phyloP scores from a whole-genome alignment of 306 rosid species.

The Quercus agrifolia region DNA sequence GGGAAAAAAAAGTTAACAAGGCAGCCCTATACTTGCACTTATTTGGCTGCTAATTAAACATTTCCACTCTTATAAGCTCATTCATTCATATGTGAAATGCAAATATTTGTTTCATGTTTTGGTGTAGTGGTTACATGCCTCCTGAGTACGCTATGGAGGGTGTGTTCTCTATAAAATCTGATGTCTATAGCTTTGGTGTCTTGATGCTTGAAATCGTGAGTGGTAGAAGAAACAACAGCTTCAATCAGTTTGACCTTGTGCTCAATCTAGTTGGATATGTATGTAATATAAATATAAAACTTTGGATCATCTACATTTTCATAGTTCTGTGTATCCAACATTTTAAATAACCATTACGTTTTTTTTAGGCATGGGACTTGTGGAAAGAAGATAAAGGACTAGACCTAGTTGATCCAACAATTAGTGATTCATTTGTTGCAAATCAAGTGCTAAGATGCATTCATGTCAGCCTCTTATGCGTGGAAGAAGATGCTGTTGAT shows the following conservation, averaged over 20 bases:
- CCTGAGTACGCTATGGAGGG: slow-evolving; percentile 29
- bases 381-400: neutral
- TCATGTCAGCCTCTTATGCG: no score
- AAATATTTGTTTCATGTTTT: neutral
- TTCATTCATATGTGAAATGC: no score
- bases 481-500: neutral
- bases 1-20: no score
- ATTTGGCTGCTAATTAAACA: no score
- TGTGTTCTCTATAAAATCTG: slow-evolving; percentile 27
- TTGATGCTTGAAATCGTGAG: slow-evolving; percentile 32
- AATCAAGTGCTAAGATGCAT: no score
- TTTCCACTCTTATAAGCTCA: no score
- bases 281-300: neutral
- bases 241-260: neutral
- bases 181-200: slow-evolving; percentile 28
- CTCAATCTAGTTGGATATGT: slow-evolving; percentile 32
- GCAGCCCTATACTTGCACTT: no score
- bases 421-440: neutral
- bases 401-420: slow-evolving; percentile 11
- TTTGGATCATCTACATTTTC: no score
- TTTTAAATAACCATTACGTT: no score
- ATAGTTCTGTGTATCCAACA: no score
- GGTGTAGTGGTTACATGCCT: slow-evolving; percentile 3
- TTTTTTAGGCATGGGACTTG: no score
- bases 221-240: slow-evolving; percentile 22